A percentile compares a stretch with the other conserved stretches of the same genome.
Evolutionary conservation across 176 grass and related monocot genomes (phyloP).

Genomic region (Canna indica): DNA sequence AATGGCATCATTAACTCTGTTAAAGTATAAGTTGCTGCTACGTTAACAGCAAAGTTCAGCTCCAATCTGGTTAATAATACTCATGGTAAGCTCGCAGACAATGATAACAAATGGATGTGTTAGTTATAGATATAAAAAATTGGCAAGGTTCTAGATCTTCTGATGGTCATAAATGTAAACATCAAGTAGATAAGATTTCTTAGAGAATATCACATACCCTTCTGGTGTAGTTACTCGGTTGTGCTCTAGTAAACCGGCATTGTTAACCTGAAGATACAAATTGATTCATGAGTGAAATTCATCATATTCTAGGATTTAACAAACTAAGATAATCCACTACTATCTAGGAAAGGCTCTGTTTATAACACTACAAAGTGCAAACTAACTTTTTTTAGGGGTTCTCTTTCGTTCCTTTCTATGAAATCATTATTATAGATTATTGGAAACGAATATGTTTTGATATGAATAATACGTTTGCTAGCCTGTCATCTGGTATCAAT

Average conservation of each 20-base stretch:
- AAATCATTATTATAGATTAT: no score
- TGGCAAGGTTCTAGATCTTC: neutral
- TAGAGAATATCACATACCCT: conserved; percentile 32
- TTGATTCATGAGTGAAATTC: neutral
- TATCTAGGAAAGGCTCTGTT: neutral
- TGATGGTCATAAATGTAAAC: neutral
- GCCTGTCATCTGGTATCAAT: no score
- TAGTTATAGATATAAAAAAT: neutral
- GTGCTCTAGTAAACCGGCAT: conserved; percentile 78
- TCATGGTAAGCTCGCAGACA: neutral
- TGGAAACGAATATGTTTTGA: no score
- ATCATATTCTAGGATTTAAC: neutral
- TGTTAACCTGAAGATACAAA: conserved; percentile 68
- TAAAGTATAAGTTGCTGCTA: conserved; percentile 69
- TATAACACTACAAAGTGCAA: neutral
- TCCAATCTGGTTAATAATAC: conserved; percentile 39
- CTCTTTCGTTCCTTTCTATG: no score
- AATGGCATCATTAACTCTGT: conserved; percentile 66
- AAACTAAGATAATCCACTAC: neutral
- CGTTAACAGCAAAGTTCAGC: conserved; percentile 87
- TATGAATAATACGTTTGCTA: no score
- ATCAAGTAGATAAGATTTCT: conserved; percentile 1
- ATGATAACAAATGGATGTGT: neutral
- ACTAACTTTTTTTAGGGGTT: no score
- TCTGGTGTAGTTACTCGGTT: conserved; percentile 52